Percentiles rank a stretch among this genome's conserved stretches.
Evolutionary conservation across 176 grass and related monocot species (phyloP).

Genomic region (Alloteropsis semialata): DNA sequence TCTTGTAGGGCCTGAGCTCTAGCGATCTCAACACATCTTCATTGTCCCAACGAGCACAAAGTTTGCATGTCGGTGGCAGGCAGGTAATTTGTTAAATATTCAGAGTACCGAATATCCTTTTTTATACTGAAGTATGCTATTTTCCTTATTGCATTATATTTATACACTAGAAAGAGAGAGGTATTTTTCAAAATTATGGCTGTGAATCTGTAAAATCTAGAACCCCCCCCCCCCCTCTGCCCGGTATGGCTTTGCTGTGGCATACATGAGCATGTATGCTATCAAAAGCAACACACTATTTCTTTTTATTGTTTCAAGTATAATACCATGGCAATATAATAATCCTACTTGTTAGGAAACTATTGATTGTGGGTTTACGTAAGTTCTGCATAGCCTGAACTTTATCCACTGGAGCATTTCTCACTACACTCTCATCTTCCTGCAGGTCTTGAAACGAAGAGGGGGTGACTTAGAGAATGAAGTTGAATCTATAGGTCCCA

Average conservation of each 20-base stretch:
- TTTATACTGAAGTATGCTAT: constrained; percentile 2
- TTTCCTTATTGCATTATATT: not conserved
- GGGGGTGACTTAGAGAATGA: constrained; percentile 57
- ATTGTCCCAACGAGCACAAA: constrained; percentile 24
- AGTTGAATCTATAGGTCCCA: constrained; percentile 63
- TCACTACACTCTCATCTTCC: not conserved
- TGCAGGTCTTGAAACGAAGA: constrained; percentile 77
- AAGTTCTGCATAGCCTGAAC: not conserved
- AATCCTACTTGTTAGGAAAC: not conserved
- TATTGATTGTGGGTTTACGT: not conserved
- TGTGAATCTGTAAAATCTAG: constrained; percentile 3
- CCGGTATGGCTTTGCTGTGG: not conserved
- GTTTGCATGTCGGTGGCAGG: constrained; percentile 34
- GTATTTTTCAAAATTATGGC: not conserved
- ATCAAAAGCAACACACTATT: not conserved
- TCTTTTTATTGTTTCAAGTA: not conserved
- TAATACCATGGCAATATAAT: not conserved
- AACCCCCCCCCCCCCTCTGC: not conserved
- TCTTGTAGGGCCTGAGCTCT: constrained; percentile 44
- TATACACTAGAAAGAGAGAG: not conserved
- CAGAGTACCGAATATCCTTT: not conserved
- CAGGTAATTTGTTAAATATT: constrained; percentile 44
- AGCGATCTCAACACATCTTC: constrained; percentile 31
- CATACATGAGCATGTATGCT: not conserved
- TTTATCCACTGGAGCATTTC: constrained; percentile 13